These are phyloP conservation scores for Chiua sp. DNA, from an alignment of 1,284 basidiomycete species.

Conservation along the genomic window DNA sequence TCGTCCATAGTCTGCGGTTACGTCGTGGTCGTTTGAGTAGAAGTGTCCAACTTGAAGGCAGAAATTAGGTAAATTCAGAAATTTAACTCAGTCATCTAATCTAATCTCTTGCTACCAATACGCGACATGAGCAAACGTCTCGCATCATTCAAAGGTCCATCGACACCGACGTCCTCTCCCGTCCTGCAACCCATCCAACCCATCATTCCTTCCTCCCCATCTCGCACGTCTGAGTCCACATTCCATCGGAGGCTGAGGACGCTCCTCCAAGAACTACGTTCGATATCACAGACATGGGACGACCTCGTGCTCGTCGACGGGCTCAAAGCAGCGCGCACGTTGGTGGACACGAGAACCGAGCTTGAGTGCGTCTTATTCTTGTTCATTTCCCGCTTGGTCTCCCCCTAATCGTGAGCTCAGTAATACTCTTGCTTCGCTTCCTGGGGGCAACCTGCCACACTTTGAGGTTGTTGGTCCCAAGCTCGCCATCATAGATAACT, in stretches of 20 bases:
- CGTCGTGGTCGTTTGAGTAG: slow-evolving; percentile 5
- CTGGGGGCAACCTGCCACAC: slow-evolving; percentile 56
- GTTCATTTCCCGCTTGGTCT: not conserved
- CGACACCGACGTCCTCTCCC: slow-evolving; percentile 71
- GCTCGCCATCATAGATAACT: slow-evolving; percentile 68
- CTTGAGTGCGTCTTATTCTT: slow-evolving; percentile 64
- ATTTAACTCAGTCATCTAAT: too few relatives aligned
- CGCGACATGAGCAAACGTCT: slow-evolving; percentile 58
- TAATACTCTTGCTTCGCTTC: slow-evolving; percentile 63
- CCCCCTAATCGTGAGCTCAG: slow-evolving; percentile 42
- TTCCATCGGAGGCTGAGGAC: slow-evolving; percentile 74
- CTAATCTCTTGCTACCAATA: too few relatives aligned
- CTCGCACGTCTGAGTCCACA: slow-evolving; percentile 63
- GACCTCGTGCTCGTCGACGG: slow-evolving; percentile 78
- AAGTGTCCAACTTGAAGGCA: too few relatives aligned
- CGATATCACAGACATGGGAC: slow-evolving; percentile 72
- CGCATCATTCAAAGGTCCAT: slow-evolving; percentile 78
- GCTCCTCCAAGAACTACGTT: slow-evolving; percentile 64
- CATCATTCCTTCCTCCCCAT: slow-evolving; percentile 55
- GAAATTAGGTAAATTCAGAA: too few relatives aligned
- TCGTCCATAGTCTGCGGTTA: slow-evolving; percentile 25
- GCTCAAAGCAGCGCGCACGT: slow-evolving; percentile 61
- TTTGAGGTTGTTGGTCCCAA: slow-evolving; percentile 64
- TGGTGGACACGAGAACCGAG: slow-evolving; percentile 77
- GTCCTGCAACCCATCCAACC: slow-evolving; percentile 47